Evolutionary conservation across 2,329 filamentous ascomycete genomes (phyloP).

Genomic region (Aspergillus hiratsukae): DNA sequence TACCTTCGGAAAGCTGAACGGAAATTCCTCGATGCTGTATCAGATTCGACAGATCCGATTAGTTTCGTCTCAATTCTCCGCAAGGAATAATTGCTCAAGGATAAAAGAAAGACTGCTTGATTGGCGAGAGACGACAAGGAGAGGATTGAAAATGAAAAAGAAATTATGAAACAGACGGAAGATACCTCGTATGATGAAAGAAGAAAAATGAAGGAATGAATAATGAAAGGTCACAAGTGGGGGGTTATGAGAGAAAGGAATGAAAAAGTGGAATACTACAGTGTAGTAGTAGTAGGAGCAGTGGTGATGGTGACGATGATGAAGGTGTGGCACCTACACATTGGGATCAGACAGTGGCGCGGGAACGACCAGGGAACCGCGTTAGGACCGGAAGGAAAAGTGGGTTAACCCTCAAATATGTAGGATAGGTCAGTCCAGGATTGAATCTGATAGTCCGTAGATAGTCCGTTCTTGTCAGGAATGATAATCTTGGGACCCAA

Average conservation of each 20-base stretch:
- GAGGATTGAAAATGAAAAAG: neutral
- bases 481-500: neutral
- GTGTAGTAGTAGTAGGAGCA: constrained; percentile 2
- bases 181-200: constrained; percentile 8
- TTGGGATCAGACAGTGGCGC: constrained; percentile 8
- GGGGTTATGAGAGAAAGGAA: neutral
- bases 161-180: neutral
- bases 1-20: constrained; percentile 27
- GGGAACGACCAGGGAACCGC: neutral
- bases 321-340: constrained; percentile 17
- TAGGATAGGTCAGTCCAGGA: neutral
- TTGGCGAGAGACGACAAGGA: neutral
- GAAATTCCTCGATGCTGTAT: constrained; percentile 24
- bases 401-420: neutral
- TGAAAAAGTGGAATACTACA: neutral
- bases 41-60: neutral
- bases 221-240: constrained; percentile 2
- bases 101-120: neutral
- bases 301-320: constrained; percentile 2
- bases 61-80: neutral
- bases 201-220: constrained; percentile 4
- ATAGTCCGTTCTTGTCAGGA: neutral
- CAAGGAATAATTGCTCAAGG: neutral
- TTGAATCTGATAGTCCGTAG: neutral
- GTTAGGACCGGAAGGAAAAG: neutral